A percentile compares a stretch with the other conserved stretches of the same genome.
Evolutionary conservation across 495 filamentous ascomycete species (phyloP).

Genomic region (Stereocaulon alpinum): DNA sequence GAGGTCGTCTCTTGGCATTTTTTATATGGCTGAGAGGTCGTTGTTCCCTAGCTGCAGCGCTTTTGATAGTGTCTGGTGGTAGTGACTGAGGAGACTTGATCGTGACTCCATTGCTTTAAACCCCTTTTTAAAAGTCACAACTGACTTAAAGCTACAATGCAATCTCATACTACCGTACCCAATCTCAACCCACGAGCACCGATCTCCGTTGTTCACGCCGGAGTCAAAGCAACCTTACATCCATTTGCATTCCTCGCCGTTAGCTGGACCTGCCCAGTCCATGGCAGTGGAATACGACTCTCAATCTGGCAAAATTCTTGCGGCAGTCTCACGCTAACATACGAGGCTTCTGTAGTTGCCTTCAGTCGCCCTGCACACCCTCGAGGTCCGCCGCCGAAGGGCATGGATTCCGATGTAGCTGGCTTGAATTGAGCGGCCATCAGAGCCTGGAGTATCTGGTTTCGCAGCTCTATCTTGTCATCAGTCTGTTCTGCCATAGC

Average conservation of each 20-base stretch:
- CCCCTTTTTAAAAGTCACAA: too few relatives aligned
- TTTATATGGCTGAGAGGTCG: too few relatives aligned
- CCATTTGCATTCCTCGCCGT: slow-evolving; percentile 1
- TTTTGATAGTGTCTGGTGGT: too few relatives aligned
- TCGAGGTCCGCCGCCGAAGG: slow-evolving; percentile 24
- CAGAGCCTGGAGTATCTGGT: slow-evolving; percentile 25
- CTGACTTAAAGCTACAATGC: too few relatives aligned
- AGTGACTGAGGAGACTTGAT: too few relatives aligned
- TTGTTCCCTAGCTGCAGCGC: too few relatives aligned
- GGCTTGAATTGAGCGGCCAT: slow-evolving; percentile 21
- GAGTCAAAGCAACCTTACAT: background rate
- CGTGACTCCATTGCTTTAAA: too few relatives aligned
- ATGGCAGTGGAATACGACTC: background rate
- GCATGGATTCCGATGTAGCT: slow-evolving; percentile 15
- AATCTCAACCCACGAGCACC: too few relatives aligned
- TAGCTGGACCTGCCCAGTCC: background rate
- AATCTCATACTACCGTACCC: too few relatives aligned
- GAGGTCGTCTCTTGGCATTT: too few relatives aligned
- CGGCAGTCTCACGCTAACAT: background rate
- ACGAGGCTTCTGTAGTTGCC: background rate
- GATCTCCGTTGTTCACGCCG: background rate
- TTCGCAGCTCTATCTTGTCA: slow-evolving; percentile 24
- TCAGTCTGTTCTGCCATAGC: slow-evolving; percentile 22
- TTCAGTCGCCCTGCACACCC: background rate
- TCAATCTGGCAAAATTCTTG: background rate